These are phyloP conservation scores for Chiua virens DNA, from an alignment of 768 basidiomycete species.

Conservation along the genomic window DNA sequence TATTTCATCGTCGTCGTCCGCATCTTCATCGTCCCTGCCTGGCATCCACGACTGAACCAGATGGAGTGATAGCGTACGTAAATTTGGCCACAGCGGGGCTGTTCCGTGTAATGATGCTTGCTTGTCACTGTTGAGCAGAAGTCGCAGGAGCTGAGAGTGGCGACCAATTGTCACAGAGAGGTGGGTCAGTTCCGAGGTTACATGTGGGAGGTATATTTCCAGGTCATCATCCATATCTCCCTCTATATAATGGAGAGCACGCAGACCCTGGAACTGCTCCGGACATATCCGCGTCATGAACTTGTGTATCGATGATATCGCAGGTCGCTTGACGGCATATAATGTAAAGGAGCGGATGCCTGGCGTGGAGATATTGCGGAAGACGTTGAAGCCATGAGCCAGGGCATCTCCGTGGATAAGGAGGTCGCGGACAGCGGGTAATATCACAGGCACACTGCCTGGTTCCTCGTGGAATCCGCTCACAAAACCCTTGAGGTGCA, in stretches of 20 bases:
- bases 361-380: slow-evolving; percentile 36
- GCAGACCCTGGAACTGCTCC: slow-evolving; percentile 34
- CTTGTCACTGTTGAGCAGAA: slow-evolving; percentile 34
- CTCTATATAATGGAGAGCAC: slow-evolving; percentile 33
- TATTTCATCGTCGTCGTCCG: slow-evolving; percentile 34
- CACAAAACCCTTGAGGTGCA: slow-evolving; percentile 34
- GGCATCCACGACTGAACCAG: slow-evolving; percentile 28
- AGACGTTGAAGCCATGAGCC: slow-evolving; percentile 34
- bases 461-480: slow-evolving; percentile 34
- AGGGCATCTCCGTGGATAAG: slow-evolving; percentile 32
- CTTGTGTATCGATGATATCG: slow-evolving; percentile 34
- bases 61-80: slow-evolving; percentile 30
- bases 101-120: slow-evolving; percentile 34
- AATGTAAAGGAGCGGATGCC: slow-evolving; percentile 25
- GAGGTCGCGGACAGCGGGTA: slow-evolving; percentile 30
- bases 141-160: slow-evolving; percentile 33
- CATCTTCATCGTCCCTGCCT: slow-evolving; percentile 31
- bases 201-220: slow-evolving; percentile 33
- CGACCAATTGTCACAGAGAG: slow-evolving; percentile 34
- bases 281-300: slow-evolving; percentile 36
- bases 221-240: slow-evolving; percentile 36
- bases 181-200: slow-evolving; percentile 35
- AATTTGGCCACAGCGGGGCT: slow-evolving; percentile 30
- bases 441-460: slow-evolving; percentile 32
- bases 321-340: slow-evolving; percentile 26